These are phyloP conservation scores for Botryotinia globosa DNA, from an alignment of 2,329 filamentous ascomycete genomes.

Conservation along the genomic window DNA sequence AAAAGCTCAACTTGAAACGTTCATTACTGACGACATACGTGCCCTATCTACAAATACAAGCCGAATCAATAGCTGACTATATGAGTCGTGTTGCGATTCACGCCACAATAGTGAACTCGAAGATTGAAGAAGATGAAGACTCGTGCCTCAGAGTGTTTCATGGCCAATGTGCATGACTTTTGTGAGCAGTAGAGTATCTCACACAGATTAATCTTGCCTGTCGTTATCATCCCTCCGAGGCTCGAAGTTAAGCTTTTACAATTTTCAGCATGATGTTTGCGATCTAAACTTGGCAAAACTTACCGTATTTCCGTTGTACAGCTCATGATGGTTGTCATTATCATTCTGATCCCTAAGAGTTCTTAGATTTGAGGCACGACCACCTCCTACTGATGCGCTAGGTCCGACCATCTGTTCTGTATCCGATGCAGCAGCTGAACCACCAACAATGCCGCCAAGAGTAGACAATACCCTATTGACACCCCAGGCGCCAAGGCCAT, in stretches of 20 bases:
- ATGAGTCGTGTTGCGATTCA: neutral
- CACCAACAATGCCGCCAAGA: conserved; percentile 42
- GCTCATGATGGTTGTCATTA: conserved; percentile 59
- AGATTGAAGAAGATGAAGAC: neutral
- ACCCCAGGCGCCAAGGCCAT: conserved; percentile 42
- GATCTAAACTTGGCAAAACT: conserved; percentile 22
- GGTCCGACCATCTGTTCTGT: neutral
- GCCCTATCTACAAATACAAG: neutral
- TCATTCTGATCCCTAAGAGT: conserved; percentile 55
- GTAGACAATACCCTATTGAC: conserved; percentile 44
- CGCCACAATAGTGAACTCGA: neutral
- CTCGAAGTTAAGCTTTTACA: conserved; percentile 35
- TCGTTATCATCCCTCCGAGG: conserved; percentile 34
- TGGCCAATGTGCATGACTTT: neutral
- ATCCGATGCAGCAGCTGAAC: conserved; percentile 23
- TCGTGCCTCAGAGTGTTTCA: neutral
- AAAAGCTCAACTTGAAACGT: neutral
- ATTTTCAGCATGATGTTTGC: conserved; percentile 10
- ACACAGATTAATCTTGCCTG: conserved; percentile 23
- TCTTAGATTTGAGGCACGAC: conserved; percentile 44
- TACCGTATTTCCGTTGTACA: conserved; percentile 92
- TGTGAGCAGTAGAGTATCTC: neutral
- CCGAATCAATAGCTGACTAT: neutral
- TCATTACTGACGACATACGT: neutral
- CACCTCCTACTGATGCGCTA: conserved; percentile 26